Evolutionary conservation across 441 rosid species (phyloP).

Genomic region (Hura crepitans): DNA sequence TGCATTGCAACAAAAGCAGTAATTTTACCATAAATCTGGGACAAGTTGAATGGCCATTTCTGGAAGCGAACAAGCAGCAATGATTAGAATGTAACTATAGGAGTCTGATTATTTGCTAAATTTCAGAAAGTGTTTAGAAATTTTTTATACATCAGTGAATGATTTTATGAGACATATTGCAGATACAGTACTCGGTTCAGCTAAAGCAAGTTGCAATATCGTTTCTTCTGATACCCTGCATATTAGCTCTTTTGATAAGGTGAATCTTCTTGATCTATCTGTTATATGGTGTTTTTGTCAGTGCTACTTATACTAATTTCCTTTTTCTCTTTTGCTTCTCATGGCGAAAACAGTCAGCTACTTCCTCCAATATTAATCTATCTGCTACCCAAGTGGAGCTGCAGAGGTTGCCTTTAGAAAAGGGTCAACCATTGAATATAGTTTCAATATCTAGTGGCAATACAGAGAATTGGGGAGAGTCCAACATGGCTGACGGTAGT

Average conservation of each 20-base stretch:
- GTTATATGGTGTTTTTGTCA: slow-evolving; percentile 3
- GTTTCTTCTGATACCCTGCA: slow-evolving; percentile 23
- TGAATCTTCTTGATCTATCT: slow-evolving; percentile 15
- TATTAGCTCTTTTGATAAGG: slow-evolving; percentile 31
- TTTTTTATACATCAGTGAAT: slow-evolving; percentile 6
- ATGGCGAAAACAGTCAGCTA: slow-evolving; percentile 21
- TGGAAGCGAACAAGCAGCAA: not conserved
- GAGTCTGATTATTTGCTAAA: not conserved
- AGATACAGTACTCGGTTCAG: slow-evolving; percentile 32
- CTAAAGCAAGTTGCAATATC: slow-evolving; percentile 29
- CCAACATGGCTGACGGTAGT: slow-evolving; percentile 81
- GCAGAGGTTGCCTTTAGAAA: slow-evolving; percentile 32
- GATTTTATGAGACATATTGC: slow-evolving; percentile 18
- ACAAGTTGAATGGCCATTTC: not conserved
- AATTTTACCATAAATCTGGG: not conserved
- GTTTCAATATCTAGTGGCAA: slow-evolving; percentile 34
- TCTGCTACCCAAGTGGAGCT: slow-evolving; percentile 29
- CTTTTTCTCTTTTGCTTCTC: not conserved
- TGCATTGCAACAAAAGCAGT: not conserved
- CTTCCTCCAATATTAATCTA: slow-evolving; percentile 25
- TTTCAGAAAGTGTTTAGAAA: not conserved
- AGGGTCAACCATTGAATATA: slow-evolving; percentile 31
- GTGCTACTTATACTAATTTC: slow-evolving; percentile 3
- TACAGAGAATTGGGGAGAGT: slow-evolving; percentile 42
- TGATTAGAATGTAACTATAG: not conserved